A percentile compares a stretch with the other conserved stretches of the same genome.
Evolutionary conservation across 2,329 filamentous ascomycete species (phyloP).

Genomic region (Fusarium sp.): DNA sequence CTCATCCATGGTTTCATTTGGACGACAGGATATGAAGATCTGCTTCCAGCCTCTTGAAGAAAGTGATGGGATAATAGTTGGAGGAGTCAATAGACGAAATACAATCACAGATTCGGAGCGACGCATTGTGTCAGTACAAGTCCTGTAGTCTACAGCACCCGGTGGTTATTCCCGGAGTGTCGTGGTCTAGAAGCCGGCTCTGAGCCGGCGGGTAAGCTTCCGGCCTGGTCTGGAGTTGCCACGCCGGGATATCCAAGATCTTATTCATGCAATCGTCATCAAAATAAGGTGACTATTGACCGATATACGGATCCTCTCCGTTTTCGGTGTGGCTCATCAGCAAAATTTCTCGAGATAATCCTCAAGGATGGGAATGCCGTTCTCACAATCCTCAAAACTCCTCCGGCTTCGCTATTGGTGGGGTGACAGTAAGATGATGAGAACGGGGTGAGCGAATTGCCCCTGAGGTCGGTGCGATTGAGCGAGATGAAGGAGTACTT

Average conservation of each 20-base stretch:
- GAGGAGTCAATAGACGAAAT: neutral
- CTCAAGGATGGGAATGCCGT: neutral
- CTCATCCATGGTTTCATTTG: constrained; percentile 23
- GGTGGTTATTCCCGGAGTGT: neutral
- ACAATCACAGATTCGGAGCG: neutral
- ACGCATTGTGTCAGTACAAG: neutral
- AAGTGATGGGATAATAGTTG: accelerated
- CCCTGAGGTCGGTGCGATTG: neutral
- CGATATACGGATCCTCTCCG: constrained; percentile 7
- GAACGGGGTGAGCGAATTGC: neutral
- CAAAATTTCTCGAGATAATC: neutral
- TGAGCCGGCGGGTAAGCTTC: constrained; percentile 14
- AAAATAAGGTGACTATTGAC: neutral
- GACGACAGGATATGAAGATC: neutral
- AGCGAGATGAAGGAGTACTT: neutral
- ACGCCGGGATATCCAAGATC: neutral
- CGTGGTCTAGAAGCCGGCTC: constrained; percentile 10
- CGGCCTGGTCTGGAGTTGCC: constrained; percentile 6
- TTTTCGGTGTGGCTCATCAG: neutral
- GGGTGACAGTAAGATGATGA: constrained; percentile 31
- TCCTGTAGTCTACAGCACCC: neutral
- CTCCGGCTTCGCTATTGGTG: constrained; percentile 37
- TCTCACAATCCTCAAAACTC: neutral
- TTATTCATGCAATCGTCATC: neutral
- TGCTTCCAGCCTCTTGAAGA: accelerated